Evolutionary conservation across 805 yeast species (phyloP).

Genomic region (Starmerella vitae): DNA sequence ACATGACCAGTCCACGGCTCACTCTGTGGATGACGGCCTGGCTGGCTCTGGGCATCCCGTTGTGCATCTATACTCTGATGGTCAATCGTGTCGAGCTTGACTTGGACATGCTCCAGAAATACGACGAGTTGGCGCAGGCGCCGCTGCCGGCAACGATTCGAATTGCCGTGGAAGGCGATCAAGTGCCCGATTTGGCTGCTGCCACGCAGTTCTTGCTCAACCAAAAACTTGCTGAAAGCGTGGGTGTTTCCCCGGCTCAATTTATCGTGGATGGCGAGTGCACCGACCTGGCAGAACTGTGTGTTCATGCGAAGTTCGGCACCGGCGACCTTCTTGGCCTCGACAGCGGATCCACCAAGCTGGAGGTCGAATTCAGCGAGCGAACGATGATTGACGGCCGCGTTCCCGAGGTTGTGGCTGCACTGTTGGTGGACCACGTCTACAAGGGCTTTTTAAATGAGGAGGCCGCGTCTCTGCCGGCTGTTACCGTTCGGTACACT

Average conservation of each 20-base stretch:
- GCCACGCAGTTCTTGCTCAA: conserved; percentile 40
- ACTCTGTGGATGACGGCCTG: conserved; percentile 15
- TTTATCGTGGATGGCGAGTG: conserved; percentile 14
- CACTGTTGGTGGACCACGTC: conserved; percentile 36
- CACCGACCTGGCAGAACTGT: conserved; percentile 27
- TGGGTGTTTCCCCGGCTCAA: conserved; percentile 25
- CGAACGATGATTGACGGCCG: conserved; percentile 41
- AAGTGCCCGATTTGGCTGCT: conserved; percentile 52
- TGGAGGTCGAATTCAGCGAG: conserved; percentile 32
- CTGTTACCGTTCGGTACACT: conserved; percentile 36
- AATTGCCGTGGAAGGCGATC: conserved; percentile 24
- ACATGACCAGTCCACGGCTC: background rate
- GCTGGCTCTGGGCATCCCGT: conserved; percentile 32
- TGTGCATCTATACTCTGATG: conserved; percentile 47
- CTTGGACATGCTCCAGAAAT: conserved; percentile 29
- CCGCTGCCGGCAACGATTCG: conserved; percentile 22
- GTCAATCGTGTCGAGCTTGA: conserved; percentile 53
- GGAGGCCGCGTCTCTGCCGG: background rate
- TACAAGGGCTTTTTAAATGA: conserved; percentile 28
- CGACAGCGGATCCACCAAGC: conserved; percentile 31
- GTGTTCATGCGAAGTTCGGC: conserved; percentile 29
- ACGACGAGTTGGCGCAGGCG: conserved; percentile 20
- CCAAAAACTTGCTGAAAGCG: conserved; percentile 22
- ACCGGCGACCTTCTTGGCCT: conserved; percentile 35
- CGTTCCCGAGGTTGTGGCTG: conserved; percentile 49